phyloP scores from a whole-genome alignment of 1,284 basidiomycete genomes.

The Melanopsichium pennsylvanicum region DNA sequence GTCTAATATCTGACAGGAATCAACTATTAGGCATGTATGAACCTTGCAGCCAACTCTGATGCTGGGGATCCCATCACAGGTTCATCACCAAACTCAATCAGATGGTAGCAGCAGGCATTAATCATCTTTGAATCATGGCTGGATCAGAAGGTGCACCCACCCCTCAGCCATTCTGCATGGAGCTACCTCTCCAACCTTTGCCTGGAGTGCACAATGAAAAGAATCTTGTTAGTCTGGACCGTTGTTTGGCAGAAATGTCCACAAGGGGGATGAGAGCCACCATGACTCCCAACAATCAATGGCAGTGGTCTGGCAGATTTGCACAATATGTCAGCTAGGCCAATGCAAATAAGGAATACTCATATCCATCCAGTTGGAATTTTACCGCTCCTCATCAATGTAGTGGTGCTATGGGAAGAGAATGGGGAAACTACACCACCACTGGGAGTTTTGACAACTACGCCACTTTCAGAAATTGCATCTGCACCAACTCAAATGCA shows the following conservation, averaged over 20 bases:
- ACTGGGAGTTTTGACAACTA: too few relatives aligned
- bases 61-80: constrained; percentile 33
- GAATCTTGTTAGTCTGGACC: constrained; percentile 45
- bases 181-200: constrained; percentile 16
- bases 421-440: too few relatives aligned
- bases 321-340: constrained; percentile 48
- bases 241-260: constrained; percentile 41
- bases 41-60: constrained; percentile 41
- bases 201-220: constrained; percentile 35
- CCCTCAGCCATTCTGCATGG: constrained; percentile 24
- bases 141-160: constrained; percentile 10
- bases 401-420: constrained; percentile 11
- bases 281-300: constrained; percentile 46
- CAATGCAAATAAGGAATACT: constrained; percentile 30
- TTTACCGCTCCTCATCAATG: constrained; percentile 33
- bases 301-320: constrained; percentile 35
- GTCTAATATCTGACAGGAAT: constrained; percentile 18
- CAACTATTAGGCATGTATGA: constrained; percentile 47
- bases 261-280: constrained; percentile 46
- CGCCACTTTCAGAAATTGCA: constrained; percentile 39
- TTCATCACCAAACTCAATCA: constrained; percentile 47
- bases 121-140: constrained; percentile 54
- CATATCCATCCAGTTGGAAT: constrained; percentile 48
- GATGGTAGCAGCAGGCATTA: constrained; percentile 39
- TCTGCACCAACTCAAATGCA: constrained; percentile 35